phyloP scores from a whole-genome alignment of 2,329 filamentous ascomycete genomes.

The Botrytis paeoniae region DNA sequence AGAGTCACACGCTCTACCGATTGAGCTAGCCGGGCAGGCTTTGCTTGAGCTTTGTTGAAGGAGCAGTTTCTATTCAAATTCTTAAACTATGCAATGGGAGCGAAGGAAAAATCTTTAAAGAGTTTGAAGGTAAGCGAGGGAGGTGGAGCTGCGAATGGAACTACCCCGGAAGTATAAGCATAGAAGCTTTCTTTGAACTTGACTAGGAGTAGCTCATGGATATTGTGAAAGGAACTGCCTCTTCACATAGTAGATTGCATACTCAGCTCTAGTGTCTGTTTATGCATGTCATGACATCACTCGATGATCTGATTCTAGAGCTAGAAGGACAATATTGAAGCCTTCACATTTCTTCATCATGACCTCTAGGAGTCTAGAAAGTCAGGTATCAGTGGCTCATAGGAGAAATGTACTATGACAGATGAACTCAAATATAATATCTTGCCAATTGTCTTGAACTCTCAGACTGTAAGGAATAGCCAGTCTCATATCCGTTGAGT shows the following conservation, averaged over 20 bases:
- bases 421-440: not conserved
- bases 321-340: not conserved
- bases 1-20: constrained; percentile 38
- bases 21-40: constrained; percentile 33
- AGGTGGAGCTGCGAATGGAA: not conserved
- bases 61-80: fast-evolving
- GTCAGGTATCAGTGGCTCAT: not conserved
- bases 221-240: not conserved
- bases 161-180: not conserved
- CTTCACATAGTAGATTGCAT: not conserved
- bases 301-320: not conserved
- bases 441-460: fast-evolving
- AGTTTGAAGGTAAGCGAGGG: not conserved
- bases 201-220: not conserved
- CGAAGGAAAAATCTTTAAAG: not conserved
- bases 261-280: not conserved
- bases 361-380: not conserved
- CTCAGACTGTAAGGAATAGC: not conserved
- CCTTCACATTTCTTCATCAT: not conserved
- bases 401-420: not conserved
- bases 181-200: not conserved
- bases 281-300: not conserved
- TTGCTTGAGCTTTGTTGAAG: not conserved
- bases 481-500: not conserved
- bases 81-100: fast-evolving